These are phyloP conservation scores for Monosporascus sp. DNA, from an alignment of 2,329 filamentous ascomycete species.

Conservation along the genomic window DNA sequence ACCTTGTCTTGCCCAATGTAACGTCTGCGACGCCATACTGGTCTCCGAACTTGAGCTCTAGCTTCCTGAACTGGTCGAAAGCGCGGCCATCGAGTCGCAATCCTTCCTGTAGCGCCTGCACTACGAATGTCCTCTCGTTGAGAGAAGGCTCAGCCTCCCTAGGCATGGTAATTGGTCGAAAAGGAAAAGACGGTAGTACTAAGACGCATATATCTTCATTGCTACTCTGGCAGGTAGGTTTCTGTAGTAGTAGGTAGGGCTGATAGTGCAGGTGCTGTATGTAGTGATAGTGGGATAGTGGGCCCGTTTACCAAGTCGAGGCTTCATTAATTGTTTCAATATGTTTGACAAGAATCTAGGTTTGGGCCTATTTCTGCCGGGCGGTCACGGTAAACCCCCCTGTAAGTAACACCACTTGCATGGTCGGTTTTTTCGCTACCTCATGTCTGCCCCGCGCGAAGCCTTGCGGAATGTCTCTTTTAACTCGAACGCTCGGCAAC, in stretches of 20 bases:
- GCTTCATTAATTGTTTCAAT: slow-evolving; percentile 8
- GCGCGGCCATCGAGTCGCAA: slow-evolving; percentile 79
- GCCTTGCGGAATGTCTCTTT: too few relatives aligned
- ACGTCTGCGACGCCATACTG: slow-evolving; percentile 89
- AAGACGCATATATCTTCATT: slow-evolving; percentile 13
- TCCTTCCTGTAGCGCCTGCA: slow-evolving; percentile 74
- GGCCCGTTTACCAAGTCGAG: slow-evolving; percentile 13
- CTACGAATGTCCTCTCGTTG: slow-evolving; percentile 82
- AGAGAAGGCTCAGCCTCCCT: slow-evolving; percentile 86
- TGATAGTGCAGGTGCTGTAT: neutral
- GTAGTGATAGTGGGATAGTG: slow-evolving; percentile 12
- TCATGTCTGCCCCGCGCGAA: too few relatives aligned
- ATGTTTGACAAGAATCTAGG: slow-evolving; percentile 14
- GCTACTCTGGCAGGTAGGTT: slow-evolving; percentile 2
- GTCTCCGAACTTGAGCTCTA: slow-evolving; percentile 79
- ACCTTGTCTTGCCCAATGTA: slow-evolving; percentile 86
- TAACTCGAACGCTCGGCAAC: too few relatives aligned
- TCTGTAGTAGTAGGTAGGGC: neutral
- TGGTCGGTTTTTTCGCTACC: slow-evolving; percentile 9
- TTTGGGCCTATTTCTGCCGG: slow-evolving; percentile 40
- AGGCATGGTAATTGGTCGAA: slow-evolving; percentile 59
- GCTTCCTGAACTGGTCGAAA: slow-evolving; percentile 71
- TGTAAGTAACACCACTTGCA: neutral
- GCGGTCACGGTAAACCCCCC: slow-evolving; percentile 35
- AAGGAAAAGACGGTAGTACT: slow-evolving; percentile 4